Evolutionary conservation across 192 early-diverging fungal genomes (phyloP).

Genomic region (Rhizoclosmatium sp.): DNA sequence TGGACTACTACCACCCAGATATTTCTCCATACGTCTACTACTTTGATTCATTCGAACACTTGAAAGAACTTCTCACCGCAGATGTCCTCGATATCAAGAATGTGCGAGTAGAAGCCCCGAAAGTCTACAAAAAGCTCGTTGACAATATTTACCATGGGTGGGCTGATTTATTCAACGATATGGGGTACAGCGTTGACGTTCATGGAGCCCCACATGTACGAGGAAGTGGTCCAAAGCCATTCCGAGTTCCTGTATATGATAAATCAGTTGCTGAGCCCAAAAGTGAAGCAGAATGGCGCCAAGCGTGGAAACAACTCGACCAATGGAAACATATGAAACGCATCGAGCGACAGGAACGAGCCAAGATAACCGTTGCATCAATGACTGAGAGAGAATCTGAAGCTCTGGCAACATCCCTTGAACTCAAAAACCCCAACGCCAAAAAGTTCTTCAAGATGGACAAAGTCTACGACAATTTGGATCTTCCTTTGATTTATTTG

Average conservation of each 20-base stretch:
- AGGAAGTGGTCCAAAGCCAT: background rate
- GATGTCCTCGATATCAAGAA: constrained; percentile 13
- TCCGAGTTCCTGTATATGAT: background rate
- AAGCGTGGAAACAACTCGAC: background rate
- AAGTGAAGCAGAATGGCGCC: background rate
- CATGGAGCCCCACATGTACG: background rate
- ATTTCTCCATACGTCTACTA: constrained; percentile 31
- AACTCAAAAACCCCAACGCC: background rate
- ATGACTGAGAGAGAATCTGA: constrained; percentile 1
- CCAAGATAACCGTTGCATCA: background rate
- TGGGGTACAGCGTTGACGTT: constrained; percentile 7
- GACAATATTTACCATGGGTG: constrained; percentile 11
- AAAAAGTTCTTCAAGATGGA: background rate
- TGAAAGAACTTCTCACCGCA: background rate
- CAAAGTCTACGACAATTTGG: background rate
- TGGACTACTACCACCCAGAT: constrained; percentile 37
- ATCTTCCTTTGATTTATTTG: background rate
- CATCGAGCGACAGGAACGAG: background rate
- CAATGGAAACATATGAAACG: background rate
- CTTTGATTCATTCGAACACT: constrained; percentile 31
- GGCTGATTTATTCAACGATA: constrained; percentile 18
- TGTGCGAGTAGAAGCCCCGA: constrained; percentile 21
- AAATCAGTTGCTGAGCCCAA: background rate
- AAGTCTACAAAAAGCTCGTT: constrained; percentile 1
- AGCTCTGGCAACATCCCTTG: background rate